phyloP scores from a whole-genome alignment of 2,329 filamentous ascomycete genomes.

The Phaeosphaeria sp. region DNA sequence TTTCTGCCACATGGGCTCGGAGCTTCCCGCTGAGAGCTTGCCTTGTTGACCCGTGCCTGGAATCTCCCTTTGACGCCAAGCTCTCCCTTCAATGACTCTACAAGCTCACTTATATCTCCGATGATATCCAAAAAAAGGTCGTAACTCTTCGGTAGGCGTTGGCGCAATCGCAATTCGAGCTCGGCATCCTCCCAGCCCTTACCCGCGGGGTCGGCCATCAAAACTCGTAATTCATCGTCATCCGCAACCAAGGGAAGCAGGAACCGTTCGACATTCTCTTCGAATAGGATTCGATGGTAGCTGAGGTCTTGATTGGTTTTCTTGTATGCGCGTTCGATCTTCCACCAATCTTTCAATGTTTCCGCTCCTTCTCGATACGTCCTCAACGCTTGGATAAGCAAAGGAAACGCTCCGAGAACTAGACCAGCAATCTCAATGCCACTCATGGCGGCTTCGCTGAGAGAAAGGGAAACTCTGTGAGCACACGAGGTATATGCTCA shows the following conservation, averaged over 20 bases:
- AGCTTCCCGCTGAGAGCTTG: background rate
- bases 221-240: constrained; percentile 20
- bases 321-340: constrained; percentile 29
- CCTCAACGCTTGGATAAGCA: constrained; percentile 20
- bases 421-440: constrained; percentile 41
- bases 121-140: constrained; percentile 29
- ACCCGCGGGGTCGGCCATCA: constrained; percentile 29
- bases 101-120: constrained; percentile 23
- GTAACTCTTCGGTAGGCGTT: constrained; percentile 30
- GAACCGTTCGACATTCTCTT: constrained; percentile 31
- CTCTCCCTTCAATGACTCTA: constrained; percentile 25
- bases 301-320: constrained; percentile 29
- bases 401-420: constrained; percentile 37
- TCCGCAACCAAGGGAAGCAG: constrained; percentile 31
- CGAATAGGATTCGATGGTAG: constrained; percentile 28
- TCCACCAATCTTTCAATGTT: constrained; percentile 27
- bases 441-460: constrained; percentile 18
- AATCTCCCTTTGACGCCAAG: constrained; percentile 12
- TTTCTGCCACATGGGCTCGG: background rate
- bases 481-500: too few species aligned
- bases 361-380: constrained; percentile 31
- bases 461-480: background rate
- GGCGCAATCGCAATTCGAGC: constrained; percentile 21
- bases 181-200: constrained; percentile 25
- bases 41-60: constrained; percentile 15